Evolutionary conservation across 2,329 filamentous ascomycete species (phyloP).

Genomic region (Fusarium nurragi): DNA sequence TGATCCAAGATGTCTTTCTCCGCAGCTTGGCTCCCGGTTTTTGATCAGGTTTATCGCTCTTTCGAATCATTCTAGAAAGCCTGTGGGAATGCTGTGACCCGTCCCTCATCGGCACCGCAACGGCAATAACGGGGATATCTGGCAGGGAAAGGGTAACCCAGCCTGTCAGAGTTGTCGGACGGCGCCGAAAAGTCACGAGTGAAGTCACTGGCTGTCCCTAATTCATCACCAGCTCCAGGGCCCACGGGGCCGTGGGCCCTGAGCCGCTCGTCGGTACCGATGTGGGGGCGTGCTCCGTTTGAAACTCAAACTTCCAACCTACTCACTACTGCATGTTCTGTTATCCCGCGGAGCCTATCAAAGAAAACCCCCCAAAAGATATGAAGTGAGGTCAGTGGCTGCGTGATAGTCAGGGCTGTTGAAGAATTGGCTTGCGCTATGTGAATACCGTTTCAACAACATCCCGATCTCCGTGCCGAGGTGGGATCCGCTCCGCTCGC

Average conservation of each 20-base stretch:
- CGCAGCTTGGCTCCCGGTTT: background rate
- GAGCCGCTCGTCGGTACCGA: constrained; percentile 38
- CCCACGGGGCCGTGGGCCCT: too few relatives aligned
- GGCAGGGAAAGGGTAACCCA: background rate
- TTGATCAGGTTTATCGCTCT: constrained; percentile 11
- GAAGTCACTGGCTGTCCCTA: constrained; percentile 8
- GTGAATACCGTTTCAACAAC: constrained; percentile 13
- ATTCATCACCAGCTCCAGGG: background rate
- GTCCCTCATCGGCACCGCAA: constrained; percentile 34
- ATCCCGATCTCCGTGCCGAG: constrained; percentile 37
- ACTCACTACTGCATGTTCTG: background rate
- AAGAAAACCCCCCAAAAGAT: background rate
- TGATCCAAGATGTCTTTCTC: constrained; percentile 8
- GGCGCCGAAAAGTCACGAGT: constrained; percentile 2
- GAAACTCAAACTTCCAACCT: background rate
- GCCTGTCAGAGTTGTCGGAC: constrained; percentile 8
- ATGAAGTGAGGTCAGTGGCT: constrained; percentile 22
- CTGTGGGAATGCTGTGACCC: too few relatives aligned
- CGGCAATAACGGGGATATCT: constrained; percentile 10
- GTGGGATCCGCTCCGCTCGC: constrained; percentile 22
- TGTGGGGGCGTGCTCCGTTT: constrained; percentile 1
- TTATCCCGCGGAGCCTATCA: background rate
- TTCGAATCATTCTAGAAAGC: constrained; percentile 35
- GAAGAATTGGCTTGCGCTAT: constrained; percentile 2
- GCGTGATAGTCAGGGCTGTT: background rate